Evolutionary conservation across 768 basidiomycete genomes (phyloP), one percentile per base, ranked within the genome.

Genomic region (Lactarius deliciosus): DNA sequence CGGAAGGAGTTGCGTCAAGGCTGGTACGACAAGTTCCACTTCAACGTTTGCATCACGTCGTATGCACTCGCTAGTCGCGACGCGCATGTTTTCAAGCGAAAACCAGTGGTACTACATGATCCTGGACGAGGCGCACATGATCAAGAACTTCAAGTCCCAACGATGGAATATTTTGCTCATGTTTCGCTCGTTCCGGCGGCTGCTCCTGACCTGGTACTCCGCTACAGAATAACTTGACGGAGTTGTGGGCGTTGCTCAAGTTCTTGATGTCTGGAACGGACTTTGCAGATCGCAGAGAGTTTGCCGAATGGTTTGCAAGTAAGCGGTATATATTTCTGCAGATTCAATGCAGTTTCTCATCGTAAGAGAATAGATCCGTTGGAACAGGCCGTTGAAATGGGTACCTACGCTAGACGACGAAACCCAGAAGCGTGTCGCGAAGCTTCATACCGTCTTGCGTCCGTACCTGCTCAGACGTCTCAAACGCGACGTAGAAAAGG

Each of bases 231-330:
- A 98, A 98, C 70, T 81, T 99, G 57, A 93, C 92, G 1, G 97
- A 99, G 74, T 80, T 99, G 1, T 99, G 95, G 96, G 91, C 93
- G 0, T 79, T 99, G 28, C 79, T 99, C 69, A 95, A 97, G 75
- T 99, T 98, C 74, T 81, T 98, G 68, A 91, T 98, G 83, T 91
- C 91, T 5, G 91, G 90, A 4, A 83, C 90, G 71, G 83, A 90
- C 72, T 97, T 98, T 76, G 96, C 92, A 28, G 92, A 94, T 72
- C 77, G 96, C 66, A 92, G 92, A 74, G 94, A 97, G 75, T 98
- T 98, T 74, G 91, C 86, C 7, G 91, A 95, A 63, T 97, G 96
- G 95, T 97, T 98, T 75, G 92, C 94, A 1, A 96, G 94, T 96
- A 71, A 76, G 92, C 80, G 1, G 50, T n/a, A 59, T 11, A 54